These are phyloP conservation scores for Phycomyces nitens DNA, from an alignment of 192 early-diverging fungal species.

Conservation along the genomic window DNA sequence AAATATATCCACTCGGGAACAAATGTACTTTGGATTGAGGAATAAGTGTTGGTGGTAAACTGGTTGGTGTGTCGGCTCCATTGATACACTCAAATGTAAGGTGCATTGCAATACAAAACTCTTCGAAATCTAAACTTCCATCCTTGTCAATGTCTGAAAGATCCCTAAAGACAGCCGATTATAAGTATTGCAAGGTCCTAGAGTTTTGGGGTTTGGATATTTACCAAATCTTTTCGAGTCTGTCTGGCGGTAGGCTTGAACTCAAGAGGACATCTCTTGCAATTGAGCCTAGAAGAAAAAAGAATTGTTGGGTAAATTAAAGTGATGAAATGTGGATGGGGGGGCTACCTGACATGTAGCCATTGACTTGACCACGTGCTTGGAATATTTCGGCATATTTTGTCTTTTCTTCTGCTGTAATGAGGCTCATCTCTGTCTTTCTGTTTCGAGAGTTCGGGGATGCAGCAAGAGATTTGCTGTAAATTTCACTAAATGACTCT, in stretches of 20 bases:
- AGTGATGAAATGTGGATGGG: background rate
- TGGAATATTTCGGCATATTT: conserved; percentile 57
- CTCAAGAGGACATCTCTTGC: conserved; percentile 40
- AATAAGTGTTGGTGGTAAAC: conserved; percentile 63
- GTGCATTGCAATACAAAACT: conserved; percentile 77
- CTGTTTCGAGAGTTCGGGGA: background rate
- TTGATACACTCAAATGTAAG: conserved; percentile 73
- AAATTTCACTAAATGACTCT: too few relatives aligned
- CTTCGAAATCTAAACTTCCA: conserved; percentile 77
- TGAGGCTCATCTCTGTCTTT: conserved; percentile 13
- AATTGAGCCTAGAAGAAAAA: conserved; percentile 24
- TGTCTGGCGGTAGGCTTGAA: conserved; percentile 34
- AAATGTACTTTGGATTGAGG: conserved; percentile 61
- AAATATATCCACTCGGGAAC: conserved; percentile 15
- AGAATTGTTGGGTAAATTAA: background rate
- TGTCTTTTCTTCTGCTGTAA: conserved; percentile 41
- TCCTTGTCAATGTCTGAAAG: conserved; percentile 85
- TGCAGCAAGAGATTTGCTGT: too few relatives aligned
- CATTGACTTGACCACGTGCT: conserved; percentile 44
- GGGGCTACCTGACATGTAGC: conserved; percentile 47
- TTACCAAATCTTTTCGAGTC: conserved; percentile 45
- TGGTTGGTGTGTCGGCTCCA: conserved; percentile 50
- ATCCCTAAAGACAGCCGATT: too few relatives aligned
- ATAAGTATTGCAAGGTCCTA: too few relatives aligned
- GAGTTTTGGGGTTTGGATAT: too few relatives aligned